These are phyloP conservation scores for Erucastrum elatum DNA, from an alignment of 345 rosid genomes.

Conservation along the genomic window DNA sequence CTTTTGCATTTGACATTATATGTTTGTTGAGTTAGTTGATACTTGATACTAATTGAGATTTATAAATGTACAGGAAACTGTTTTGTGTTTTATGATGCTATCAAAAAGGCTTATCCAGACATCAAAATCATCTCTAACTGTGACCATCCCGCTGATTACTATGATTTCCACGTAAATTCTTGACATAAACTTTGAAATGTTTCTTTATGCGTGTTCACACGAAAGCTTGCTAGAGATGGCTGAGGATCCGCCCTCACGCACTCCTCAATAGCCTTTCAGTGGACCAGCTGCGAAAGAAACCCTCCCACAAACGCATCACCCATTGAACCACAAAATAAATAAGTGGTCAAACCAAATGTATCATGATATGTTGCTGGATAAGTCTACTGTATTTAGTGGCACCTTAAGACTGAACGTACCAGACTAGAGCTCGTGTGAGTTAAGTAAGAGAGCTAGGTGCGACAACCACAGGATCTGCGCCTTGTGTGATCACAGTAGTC, in stretches of 20 bases:
- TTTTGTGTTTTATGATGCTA: slow-evolving; percentile 79
- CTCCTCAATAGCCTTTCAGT: slow-evolving; percentile 68
- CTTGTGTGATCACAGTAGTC: slow-evolving; percentile 93
- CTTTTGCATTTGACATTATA: slow-evolving; percentile 36
- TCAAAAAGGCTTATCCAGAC: slow-evolving; percentile 74
- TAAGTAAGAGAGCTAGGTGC: slow-evolving; percentile 37
- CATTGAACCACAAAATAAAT: slow-evolving; percentile 18
- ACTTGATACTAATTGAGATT: slow-evolving; percentile 21
- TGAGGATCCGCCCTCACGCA: slow-evolving; percentile 76
- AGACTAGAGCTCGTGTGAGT: not conserved
- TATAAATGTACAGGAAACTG: slow-evolving; percentile 66
- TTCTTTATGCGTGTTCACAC: slow-evolving; percentile 33
- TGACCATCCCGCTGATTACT: slow-evolving; percentile 91
- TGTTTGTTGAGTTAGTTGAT: no score
- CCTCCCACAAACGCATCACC: slow-evolving; percentile 77
- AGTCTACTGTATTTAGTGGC: not conserved
- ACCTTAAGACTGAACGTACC: not conserved
- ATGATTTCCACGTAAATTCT: slow-evolving; percentile 83
- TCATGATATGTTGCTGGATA: not conserved
- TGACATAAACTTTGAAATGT: not conserved
- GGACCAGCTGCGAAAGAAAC: slow-evolving; percentile 80
- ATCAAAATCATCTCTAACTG: slow-evolving; percentile 88
- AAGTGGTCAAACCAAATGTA: not conserved
- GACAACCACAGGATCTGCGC: slow-evolving; percentile 92
- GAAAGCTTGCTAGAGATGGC: slow-evolving; percentile 44